Percentiles rank a stretch among this genome's conserved stretches.
These are phyloP conservation scores for Dictyostelium firmibasis DNA, from an alignment of 78 protist species.

Conservation along the genomic window DNA sequence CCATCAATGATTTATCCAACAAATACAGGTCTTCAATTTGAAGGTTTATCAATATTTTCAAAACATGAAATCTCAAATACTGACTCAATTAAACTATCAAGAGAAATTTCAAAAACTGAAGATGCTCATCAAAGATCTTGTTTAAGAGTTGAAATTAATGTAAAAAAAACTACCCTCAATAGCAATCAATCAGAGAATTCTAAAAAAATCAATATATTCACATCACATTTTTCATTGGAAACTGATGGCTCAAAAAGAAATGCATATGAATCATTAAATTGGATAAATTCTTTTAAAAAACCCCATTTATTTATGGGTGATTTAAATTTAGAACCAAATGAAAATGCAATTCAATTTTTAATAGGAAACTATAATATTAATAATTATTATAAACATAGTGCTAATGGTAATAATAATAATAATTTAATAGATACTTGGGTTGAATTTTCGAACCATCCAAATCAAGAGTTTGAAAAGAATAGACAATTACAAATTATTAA, in stretches of 20 bases:
- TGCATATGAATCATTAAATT: constrained; percentile 30
- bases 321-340: constrained; percentile 21
- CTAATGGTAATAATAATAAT: neutral
- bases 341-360: constrained; percentile 20
- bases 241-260: constrained; percentile 21
- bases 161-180: too few relatives aligned
- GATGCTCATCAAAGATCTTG: constrained; percentile 60
- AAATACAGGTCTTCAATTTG: neutral
- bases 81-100: constrained; percentile 1
- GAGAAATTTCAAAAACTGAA: neutral
- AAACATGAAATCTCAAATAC: neutral
- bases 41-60: constrained; percentile 58
- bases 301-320: constrained; percentile 52
- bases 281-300: neutral
- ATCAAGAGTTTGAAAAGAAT: neutral
- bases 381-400: neutral
- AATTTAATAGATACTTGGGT: neutral
- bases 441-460: neutral
- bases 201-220: constrained; percentile 17
- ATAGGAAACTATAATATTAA: neutral
- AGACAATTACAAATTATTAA: neutral
- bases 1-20: constrained; percentile 54
- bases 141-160: neutral
- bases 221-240: constrained; percentile 47
- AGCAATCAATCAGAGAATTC: neutral